Conservation (phyloP, 306 rosid species). For the Pueraria montana region DNA sequence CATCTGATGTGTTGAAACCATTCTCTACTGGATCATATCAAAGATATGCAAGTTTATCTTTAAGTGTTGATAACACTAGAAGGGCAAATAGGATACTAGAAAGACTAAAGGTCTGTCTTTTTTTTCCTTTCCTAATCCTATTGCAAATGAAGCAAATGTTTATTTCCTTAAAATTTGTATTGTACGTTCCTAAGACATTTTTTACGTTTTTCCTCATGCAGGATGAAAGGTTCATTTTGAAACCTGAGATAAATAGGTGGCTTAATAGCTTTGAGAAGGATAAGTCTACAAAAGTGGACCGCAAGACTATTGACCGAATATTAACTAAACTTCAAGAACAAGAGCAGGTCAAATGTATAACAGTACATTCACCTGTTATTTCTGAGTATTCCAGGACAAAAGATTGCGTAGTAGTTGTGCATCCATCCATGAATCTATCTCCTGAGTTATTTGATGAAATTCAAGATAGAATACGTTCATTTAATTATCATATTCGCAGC, state of each 20-base stretch:
- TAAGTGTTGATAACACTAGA: conserved; percentile 61
- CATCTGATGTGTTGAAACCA: conserved; percentile 54
- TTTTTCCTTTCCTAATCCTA: conserved; percentile 31
- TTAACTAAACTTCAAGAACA: conserved; percentile 74
- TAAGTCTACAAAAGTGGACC: conserved; percentile 69
- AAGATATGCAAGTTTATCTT: conserved; percentile 62
- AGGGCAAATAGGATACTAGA: conserved; percentile 87
- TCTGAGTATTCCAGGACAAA: conserved; percentile 70
- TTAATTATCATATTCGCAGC: conserved; percentile 73
- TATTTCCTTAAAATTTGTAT: conserved; percentile 39
- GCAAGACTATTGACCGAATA: conserved; percentile 82
- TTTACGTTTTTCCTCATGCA: conserved; percentile 48
- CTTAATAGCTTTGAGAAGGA: conserved; percentile 79
- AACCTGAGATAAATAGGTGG: conserved; percentile 81
- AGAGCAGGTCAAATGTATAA: conserved; percentile 74
- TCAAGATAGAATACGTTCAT: conserved; percentile 75
- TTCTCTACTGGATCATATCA: conserved; percentile 54
- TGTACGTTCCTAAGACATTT: conserved; percentile 23
- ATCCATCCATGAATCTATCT: conserved; percentile 74
- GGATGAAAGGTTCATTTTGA: conserved; percentile 84
- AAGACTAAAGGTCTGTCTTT: conserved; percentile 73
- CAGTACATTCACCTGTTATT: conserved; percentile 71
- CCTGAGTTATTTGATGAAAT: conserved; percentile 81
- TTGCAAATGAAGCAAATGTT: conserved; percentile 34
- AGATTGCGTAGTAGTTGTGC: conserved; percentile 67